These are phyloP conservation scores for Paraurostyla sp. DNA, from an alignment of 73 alveolate genomes.

Conservation along the genomic window DNA sequence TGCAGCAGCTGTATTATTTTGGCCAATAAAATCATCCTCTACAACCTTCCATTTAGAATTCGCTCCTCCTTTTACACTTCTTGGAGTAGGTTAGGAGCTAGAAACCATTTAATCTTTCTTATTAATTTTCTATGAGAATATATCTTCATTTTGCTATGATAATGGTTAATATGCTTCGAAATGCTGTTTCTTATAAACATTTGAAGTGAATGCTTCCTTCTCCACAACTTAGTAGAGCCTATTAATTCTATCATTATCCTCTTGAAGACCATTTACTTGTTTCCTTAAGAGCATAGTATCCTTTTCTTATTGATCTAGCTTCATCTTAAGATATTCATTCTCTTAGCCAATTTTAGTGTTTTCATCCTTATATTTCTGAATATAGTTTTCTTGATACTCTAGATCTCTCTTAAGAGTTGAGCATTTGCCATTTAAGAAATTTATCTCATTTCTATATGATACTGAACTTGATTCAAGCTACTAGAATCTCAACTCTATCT, in stretches of 20 bases:
- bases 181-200: background rate
- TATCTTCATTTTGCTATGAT: background rate
- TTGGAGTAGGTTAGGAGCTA: background rate
- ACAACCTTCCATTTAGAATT: constrained; percentile 37
- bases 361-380: constrained; percentile 18
- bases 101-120: background rate
- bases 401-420: constrained; percentile 32
- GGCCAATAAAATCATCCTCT: constrained; percentile 13
- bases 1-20: background rate
- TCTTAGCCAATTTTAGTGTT: background rate
- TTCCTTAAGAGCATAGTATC: background rate
- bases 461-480: background rate
- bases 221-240: constrained; percentile 42
- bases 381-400: background rate
- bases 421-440: constrained; percentile 41
- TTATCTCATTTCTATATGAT: constrained; percentile 12
- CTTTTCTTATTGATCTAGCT: background rate
- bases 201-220: constrained; percentile 14
- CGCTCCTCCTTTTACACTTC: background rate
- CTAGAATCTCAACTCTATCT: background rate
- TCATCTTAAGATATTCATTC: background rate
- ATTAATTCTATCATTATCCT: constrained; percentile 53
- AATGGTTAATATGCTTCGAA: background rate
- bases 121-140: too few species aligned
- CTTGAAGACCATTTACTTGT: constrained; percentile 15